Evolutionary conservation across 1,139 yeast species (phyloP).

Genomic region (Pichia sp.): DNA sequence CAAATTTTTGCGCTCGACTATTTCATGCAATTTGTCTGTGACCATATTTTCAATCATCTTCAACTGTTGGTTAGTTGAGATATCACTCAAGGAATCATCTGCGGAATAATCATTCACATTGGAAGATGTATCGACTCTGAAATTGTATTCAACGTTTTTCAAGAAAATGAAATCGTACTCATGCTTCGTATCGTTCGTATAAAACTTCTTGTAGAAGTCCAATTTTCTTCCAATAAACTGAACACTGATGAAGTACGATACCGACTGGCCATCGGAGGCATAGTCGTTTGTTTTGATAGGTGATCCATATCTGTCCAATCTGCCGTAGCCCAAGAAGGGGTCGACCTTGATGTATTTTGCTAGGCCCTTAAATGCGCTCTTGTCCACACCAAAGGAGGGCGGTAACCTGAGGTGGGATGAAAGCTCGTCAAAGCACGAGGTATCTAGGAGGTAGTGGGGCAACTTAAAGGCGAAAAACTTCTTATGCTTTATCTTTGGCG

Average conservation of each 20-base stretch:
- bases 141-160: conserved; percentile 21
- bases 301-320: conserved; percentile 36
- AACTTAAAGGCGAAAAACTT: conserved; percentile 62
- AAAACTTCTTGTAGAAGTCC: conserved; percentile 22
- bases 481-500: conserved; percentile 51
- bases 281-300: conserved; percentile 33
- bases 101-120: not conserved
- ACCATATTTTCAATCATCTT: conserved; percentile 19
- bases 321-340: conserved; percentile 38
- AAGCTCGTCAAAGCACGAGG: conserved; percentile 51
- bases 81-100: conserved; percentile 8
- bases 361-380: conserved; percentile 18
- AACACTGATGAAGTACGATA: conserved; percentile 28
- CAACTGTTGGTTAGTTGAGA: conserved; percentile 19
- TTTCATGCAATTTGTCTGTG: conserved; percentile 16
- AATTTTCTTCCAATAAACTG: conserved; percentile 26
- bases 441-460: conserved; percentile 55
- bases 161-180: conserved; percentile 24
- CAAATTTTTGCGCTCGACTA: conserved; percentile 17
- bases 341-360: conserved; percentile 21
- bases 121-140: conserved; percentile 23
- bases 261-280: conserved; percentile 22
- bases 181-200: conserved; percentile 16
- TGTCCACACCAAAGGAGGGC: conserved; percentile 57
- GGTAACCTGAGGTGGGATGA: conserved; percentile 51